phyloP scores from a whole-genome alignment of 345 rosid species.

The Eucalyptus paniculata region DNA sequence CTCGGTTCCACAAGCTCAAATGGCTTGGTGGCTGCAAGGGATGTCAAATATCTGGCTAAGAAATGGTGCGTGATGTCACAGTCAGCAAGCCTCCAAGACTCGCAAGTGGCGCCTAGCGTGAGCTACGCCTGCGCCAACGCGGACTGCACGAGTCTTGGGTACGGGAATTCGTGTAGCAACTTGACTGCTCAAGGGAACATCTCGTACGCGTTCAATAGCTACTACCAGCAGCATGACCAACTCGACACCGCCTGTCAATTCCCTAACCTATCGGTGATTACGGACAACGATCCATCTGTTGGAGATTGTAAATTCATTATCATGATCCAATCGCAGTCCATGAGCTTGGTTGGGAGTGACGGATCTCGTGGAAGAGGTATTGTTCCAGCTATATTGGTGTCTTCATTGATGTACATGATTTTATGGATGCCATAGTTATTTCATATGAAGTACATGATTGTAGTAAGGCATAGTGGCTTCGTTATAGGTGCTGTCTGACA shows the following conservation, averaged over 20 bases:
- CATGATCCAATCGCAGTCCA: conserved; percentile 56
- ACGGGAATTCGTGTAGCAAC: conserved; percentile 66
- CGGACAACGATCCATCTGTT: conserved; percentile 41
- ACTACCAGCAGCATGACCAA: conserved; percentile 72
- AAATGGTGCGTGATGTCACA: conserved; percentile 90
- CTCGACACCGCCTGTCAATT: conserved; percentile 72
- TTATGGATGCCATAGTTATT: conserved; percentile 8
- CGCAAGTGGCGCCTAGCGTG: conserved; percentile 49
- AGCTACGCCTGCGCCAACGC: conserved; percentile 75
- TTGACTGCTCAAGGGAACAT: conserved; percentile 52
- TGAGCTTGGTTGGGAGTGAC: background rate
- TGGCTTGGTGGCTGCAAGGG: conserved; percentile 40
- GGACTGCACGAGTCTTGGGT: conserved; percentile 83
- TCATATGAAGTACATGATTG: background rate
- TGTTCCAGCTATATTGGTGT: background rate
- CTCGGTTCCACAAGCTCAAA: conserved; percentile 75
- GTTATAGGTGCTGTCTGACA: background rate
- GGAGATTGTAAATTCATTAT: conserved; percentile 49
- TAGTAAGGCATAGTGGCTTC: background rate
- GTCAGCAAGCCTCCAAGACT: conserved; percentile 52
- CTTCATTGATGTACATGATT: conserved; percentile 2
- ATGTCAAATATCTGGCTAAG: conserved; percentile 29
- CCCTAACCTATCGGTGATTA: conserved; percentile 49
- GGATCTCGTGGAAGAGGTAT: background rate
- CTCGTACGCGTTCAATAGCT: conserved; percentile 88